Evolutionary conservation across 2,329 filamentous ascomycete species (phyloP).

Genomic region (Neonectria faginata): DNA sequence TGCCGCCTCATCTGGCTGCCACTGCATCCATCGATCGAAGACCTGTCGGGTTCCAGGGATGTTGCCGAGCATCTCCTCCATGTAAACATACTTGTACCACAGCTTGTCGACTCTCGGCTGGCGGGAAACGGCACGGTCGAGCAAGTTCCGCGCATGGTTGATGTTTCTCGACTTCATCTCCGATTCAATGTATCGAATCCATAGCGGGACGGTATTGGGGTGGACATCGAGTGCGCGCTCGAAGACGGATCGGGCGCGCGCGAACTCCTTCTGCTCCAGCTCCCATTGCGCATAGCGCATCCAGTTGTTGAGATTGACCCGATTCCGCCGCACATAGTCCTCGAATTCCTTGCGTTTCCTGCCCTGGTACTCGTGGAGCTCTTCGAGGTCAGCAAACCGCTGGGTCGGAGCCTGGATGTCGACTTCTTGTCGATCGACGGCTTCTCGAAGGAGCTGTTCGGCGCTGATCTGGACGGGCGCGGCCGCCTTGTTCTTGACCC

Average conservation of each 20-base stretch:
- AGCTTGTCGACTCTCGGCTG: slow-evolving; percentile 93
- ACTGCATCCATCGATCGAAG: slow-evolving; percentile 98
- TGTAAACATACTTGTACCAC: slow-evolving; percentile 99
- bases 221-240: slow-evolving; percentile 95
- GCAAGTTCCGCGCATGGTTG: slow-evolving; percentile 93
- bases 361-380: slow-evolving; percentile 97
- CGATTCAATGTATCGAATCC: slow-evolving; percentile 93
- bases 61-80: slow-evolving; percentile 98
- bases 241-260: slow-evolving; percentile 90
- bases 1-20: slow-evolving; percentile 95
- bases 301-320: slow-evolving; percentile 99
- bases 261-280: slow-evolving; percentile 97
- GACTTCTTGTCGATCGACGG: slow-evolving; percentile 94
- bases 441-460: slow-evolving; percentile 96
- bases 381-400: slow-evolving; percentile 95
- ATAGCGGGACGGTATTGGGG: slow-evolving; percentile 85
- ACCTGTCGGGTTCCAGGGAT: slow-evolving; percentile 91
- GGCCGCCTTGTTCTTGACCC: slow-evolving; percentile 98
- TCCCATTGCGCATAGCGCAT: slow-evolving; percentile 98
- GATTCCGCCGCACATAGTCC: slow-evolving; percentile 94
- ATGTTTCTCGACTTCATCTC: slow-evolving; percentile 96
- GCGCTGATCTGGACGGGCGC: slow-evolving; percentile 93
- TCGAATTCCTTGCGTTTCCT: slow-evolving; percentile 97
- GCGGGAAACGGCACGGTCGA: slow-evolving; percentile 94
- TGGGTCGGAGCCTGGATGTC: slow-evolving; percentile 90